Conservation (phyloP, 2,329 filamentous ascomycete species). For the Aspergillus aculeatinus region DNA sequence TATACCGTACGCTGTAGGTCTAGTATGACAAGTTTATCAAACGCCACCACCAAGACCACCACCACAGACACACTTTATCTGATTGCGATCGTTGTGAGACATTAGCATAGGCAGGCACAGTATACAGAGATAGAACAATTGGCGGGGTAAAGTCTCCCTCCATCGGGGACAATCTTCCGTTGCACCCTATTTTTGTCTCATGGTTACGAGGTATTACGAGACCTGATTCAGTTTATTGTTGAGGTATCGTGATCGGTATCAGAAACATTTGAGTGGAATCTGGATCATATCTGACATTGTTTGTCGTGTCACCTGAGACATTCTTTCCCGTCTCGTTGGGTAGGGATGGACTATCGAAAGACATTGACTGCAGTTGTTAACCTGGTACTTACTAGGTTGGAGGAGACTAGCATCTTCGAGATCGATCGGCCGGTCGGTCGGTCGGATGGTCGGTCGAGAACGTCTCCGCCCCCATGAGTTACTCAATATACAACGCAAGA, state of each 20-base stretch:
- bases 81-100: background rate
- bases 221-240: background rate
- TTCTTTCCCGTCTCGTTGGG: background rate
- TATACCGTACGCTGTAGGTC: no score
- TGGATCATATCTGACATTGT: background rate
- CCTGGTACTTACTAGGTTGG: no score
- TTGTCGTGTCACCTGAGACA: background rate
- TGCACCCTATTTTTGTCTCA: no score
- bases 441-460: conserved; percentile 4
- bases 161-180: background rate
- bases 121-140: background rate
- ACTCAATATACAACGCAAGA: background rate
- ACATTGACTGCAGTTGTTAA: no score
- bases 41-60: background rate
- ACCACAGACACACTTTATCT: background rate
- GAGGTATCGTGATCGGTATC: background rate
- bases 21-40: background rate
- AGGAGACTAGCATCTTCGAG: background rate
- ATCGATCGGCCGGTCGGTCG: background rate
- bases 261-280: background rate
- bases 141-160: background rate
- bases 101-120: background rate
- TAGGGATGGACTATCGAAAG: background rate
- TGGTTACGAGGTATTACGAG: background rate
- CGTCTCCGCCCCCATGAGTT: background rate